Base-by-base conservation (phyloP, 2,329 filamentous ascomycete genomes). In the Cladosporium sp. region DNA sequence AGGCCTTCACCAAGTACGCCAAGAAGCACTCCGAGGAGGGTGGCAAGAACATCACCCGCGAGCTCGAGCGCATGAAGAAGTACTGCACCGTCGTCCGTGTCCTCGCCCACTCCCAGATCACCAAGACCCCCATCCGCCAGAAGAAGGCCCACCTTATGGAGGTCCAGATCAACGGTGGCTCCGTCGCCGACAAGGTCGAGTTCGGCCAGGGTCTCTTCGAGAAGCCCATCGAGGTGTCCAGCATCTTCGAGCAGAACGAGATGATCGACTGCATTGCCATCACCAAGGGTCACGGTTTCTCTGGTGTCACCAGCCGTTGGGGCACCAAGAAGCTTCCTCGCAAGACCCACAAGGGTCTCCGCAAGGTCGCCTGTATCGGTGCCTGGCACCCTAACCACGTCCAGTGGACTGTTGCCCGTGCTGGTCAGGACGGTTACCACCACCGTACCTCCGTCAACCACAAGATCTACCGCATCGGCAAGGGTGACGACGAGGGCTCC, bases 81-180 rank as follows among this genome's bases (percentile, higher is more conserved):
- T 99, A 99, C 92, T 97, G 94, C 91, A 95, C 93, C 77, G 93
- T 98, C 83, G 91, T 99, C 86, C 95, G 95, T 83, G 89, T 99
- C 75, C 93, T 99, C 82, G 94, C 95, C 82, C 95, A 99, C 90
- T 97, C 95, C 77, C 95, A 99, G 87, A 93, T 98, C 88, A 89
- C 90, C 89, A 94, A 96, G 90, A 98, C 95, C 69, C 94, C 95
- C 72, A 91, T 99, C 83, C 98, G 97, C 91, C 95, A 99, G 89
- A 99, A 99, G 93, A 99, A 98, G 92, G 94, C 95, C 78, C 95
- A 99, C 85, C 88, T 99, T 76, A 99, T 99, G 95, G 95, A 99
- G 88, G 93, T 99, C 83, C 95, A 99, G 88, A 84, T 99, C 89
- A 99, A 99, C 88, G 95, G 95, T 83, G 95, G 95, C 79, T 92